phyloP scores from a whole-genome alignment of 1,284 basidiomycete species.

The Austroboletus novae-zelandiae region DNA sequence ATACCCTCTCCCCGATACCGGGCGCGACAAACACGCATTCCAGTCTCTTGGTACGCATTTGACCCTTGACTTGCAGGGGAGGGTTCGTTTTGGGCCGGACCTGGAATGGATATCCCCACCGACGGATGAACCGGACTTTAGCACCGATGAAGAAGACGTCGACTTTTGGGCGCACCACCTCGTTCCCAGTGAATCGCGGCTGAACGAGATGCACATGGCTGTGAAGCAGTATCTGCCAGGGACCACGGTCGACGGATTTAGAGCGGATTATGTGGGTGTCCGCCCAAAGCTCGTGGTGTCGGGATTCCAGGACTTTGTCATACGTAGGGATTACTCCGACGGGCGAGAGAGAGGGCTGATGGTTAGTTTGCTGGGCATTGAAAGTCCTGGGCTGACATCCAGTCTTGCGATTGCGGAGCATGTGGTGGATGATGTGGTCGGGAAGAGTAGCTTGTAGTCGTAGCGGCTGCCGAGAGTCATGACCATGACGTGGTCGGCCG shows the following conservation, averaged over 20 bases:
- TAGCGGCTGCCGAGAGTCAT: constrained; percentile 64
- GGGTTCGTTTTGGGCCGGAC: constrained; percentile 92
- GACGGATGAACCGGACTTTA: constrained; percentile 29
- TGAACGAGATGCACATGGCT: constrained; percentile 65
- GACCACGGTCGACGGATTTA: constrained; percentile 62
- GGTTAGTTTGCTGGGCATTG: constrained; percentile 76
- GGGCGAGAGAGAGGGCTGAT: constrained; percentile 42
- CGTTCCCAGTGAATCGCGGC: constrained; percentile 61
- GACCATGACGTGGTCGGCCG: constrained; percentile 54
- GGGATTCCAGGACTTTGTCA: constrained; percentile 84
- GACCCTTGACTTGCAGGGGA: constrained; percentile 85
- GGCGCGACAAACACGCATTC: constrained; percentile 58
- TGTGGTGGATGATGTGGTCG: constrained; percentile 30
- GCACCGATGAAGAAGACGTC: constrained; percentile 42
- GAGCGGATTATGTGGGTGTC: constrained; percentile 90
- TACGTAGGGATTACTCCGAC: constrained; percentile 53
- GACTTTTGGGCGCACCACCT: constrained; percentile 81
- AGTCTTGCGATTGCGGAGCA: constrained; percentile 73
- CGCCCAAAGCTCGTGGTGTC: constrained; percentile 86
- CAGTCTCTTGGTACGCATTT: constrained; percentile 88
- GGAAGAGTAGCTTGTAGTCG: no score
- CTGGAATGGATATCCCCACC: constrained; percentile 80
- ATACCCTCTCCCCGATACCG: constrained; percentile 82
- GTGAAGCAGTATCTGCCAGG: constrained; percentile 75
- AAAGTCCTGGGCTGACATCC: constrained; percentile 76